A percentile compares a stretch with the other conserved stretches of the same genome.
Conservation (phyloP, 2,329 filamentous ascomycete genomes). For the Ophiostoma ips region DNA sequence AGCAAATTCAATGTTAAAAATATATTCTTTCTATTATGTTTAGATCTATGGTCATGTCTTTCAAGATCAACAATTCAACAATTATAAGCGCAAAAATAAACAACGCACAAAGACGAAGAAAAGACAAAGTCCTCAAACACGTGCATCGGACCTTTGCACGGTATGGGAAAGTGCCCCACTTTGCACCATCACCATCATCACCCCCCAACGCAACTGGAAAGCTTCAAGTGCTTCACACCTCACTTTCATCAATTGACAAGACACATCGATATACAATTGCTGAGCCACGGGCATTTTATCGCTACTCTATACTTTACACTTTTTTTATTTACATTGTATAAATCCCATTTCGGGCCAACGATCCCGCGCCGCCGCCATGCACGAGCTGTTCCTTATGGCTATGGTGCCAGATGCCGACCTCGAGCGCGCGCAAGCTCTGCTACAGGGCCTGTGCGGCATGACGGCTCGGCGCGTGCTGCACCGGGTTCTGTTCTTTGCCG, state of each 20-base stretch:
- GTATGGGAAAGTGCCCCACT: slow-evolving; percentile 1
- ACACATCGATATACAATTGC: too few species aligned
- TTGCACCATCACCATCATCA: slow-evolving; percentile 2
- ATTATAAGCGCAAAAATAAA: neutral
- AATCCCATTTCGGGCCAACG: too few species aligned
- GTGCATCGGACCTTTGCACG: too few species aligned
- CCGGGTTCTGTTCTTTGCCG: slow-evolving; percentile 40
- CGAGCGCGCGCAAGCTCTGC: slow-evolving; percentile 33
- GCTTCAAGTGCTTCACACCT: too few species aligned
- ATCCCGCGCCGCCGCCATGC: slow-evolving; percentile 32
- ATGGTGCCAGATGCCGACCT: slow-evolving; percentile 40
- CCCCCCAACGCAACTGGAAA: neutral
- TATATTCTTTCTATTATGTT: too few species aligned
- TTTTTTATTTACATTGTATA: too few species aligned
- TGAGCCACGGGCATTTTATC: neutral
- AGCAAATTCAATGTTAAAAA: too few species aligned
- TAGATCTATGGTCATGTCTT: too few species aligned
- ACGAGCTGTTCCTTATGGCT: slow-evolving; percentile 46
- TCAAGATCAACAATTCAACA: neutral
- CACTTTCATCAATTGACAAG: too few species aligned
- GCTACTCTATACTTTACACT: neutral
- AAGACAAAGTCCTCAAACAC: neutral
- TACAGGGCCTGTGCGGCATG: slow-evolving; percentile 45
- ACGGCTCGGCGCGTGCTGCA: slow-evolving; percentile 33
- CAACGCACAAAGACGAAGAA: neutral